phyloP scores from a whole-genome alignment of 768 basidiomycete species.

The Hericium erinaceus region DNA sequence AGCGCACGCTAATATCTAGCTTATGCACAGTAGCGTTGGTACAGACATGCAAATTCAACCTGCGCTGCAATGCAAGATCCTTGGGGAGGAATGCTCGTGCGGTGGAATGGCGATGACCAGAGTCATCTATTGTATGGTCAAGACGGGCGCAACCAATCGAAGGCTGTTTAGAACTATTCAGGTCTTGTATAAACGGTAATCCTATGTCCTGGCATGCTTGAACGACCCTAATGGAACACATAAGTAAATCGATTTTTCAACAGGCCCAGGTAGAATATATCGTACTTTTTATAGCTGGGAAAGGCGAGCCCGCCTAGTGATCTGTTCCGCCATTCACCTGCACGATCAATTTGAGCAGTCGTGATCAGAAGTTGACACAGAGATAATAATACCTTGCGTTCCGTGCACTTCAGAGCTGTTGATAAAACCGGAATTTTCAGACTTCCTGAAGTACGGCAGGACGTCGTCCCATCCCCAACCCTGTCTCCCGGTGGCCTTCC shows the following conservation, averaged over 20 bases:
- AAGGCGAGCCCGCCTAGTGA: neutral
- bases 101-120: neutral
- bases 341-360: neutral
- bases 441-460: conserved; percentile 19
- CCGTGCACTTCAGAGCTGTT: neutral
- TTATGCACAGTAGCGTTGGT: neutral
- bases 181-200: neutral
- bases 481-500: conserved; percentile 16
- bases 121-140: neutral
- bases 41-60: neutral
- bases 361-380: neutral
- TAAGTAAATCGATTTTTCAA: no score
- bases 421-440: conserved; percentile 7
- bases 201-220: neutral
- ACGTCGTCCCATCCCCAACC: conserved; percentile 24
- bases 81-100: neutral
- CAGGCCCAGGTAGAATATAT: no score
- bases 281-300: neutral
- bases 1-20: neutral
- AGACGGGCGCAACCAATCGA: neutral
- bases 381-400: neutral
- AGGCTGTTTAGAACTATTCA: neutral
- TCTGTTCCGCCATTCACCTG: neutral
- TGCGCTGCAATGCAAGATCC: neutral
- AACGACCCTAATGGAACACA: no score